Evolutionary conservation across 2,329 filamentous ascomycete genomes (phyloP).

Genomic region (Talaromyces sp.): DNA sequence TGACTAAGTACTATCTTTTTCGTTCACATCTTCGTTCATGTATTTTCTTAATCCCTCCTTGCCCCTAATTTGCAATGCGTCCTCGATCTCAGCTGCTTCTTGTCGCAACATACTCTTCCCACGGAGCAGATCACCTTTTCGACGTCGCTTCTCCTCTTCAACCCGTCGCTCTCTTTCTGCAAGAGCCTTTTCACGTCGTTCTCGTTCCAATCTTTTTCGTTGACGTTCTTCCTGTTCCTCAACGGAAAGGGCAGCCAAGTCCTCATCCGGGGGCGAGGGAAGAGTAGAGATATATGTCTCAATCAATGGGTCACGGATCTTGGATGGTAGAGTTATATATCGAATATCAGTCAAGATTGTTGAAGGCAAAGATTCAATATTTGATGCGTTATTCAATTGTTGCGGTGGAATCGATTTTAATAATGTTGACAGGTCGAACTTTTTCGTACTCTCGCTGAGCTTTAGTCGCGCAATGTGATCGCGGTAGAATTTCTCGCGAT

Average conservation of each 20-base stretch:
- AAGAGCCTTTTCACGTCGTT: constrained; percentile 40
- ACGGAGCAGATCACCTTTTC: constrained; percentile 33
- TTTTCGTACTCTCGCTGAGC: constrained; percentile 39
- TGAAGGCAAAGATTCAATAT: constrained; percentile 33
- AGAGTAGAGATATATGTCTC: constrained; percentile 41
- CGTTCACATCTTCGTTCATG: constrained; percentile 24
- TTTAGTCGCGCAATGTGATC: constrained; percentile 44
- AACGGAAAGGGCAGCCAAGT: constrained; percentile 24
- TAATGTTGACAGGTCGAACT: constrained; percentile 41
- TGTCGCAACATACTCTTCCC: constrained; percentile 38
- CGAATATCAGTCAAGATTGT: constrained; percentile 39
- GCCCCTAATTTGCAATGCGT: constrained; percentile 35
- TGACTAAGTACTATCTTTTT: not conserved
- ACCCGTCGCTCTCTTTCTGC: constrained; percentile 39
- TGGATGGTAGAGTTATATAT: constrained; percentile 36
- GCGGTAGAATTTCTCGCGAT: constrained; percentile 45
- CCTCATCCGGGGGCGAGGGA: constrained; percentile 30
- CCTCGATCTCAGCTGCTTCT: constrained; percentile 39
- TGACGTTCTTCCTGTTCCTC: constrained; percentile 33
- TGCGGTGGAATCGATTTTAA: constrained; percentile 39
- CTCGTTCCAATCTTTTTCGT: constrained; percentile 34
- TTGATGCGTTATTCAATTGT: constrained; percentile 35
- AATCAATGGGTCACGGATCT: constrained; percentile 36
- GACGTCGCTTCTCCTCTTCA: constrained; percentile 37
- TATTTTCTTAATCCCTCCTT: constrained; percentile 39